phyloP scores from a whole-genome alignment of 1,284 basidiomycete genomes.

The Naganishia sp. region DNA sequence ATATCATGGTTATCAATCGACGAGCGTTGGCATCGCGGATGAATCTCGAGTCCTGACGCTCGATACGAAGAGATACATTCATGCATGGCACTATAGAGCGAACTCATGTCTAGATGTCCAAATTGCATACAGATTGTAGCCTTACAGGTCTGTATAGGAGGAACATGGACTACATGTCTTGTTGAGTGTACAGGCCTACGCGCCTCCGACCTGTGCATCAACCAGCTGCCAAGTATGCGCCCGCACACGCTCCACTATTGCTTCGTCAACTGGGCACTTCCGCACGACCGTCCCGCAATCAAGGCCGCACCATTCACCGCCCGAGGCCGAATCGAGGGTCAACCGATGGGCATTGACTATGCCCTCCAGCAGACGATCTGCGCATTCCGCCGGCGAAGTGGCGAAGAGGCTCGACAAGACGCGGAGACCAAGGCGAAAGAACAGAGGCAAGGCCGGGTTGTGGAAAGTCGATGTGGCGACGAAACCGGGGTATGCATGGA shows the following conservation, averaged over 20 bases:
- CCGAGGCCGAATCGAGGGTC: background rate
- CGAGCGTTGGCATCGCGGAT: too few species aligned
- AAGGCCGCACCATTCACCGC: conserved; percentile 5
- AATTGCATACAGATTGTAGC: too few species aligned
- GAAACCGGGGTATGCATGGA: conserved; percentile 31
- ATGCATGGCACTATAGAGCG: too few species aligned
- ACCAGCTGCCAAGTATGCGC: conserved; percentile 24
- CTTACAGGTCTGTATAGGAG: too few species aligned
- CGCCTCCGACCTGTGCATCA: conserved; percentile 2
- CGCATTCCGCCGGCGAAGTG: conserved; percentile 15
- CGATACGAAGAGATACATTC: too few species aligned
- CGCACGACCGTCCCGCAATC: conserved; percentile 20
- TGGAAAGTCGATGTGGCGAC: conserved; percentile 14
- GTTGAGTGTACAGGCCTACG: background rate
- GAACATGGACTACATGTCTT: background rate
- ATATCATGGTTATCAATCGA: too few species aligned
- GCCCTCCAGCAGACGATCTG: conserved; percentile 14
- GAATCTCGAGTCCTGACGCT: too few species aligned
- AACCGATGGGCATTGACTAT: conserved; percentile 19
- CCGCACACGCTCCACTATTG: conserved; percentile 16
- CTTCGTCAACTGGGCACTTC: conserved; percentile 10
- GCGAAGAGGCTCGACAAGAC: conserved; percentile 1
- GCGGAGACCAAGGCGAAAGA: background rate
- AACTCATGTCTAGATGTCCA: too few species aligned
- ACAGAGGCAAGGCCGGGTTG: background rate